Evolutionary conservation across 371 early-diverging fungal genomes (phyloP).

Genomic region (Mucor indicus): DNA sequence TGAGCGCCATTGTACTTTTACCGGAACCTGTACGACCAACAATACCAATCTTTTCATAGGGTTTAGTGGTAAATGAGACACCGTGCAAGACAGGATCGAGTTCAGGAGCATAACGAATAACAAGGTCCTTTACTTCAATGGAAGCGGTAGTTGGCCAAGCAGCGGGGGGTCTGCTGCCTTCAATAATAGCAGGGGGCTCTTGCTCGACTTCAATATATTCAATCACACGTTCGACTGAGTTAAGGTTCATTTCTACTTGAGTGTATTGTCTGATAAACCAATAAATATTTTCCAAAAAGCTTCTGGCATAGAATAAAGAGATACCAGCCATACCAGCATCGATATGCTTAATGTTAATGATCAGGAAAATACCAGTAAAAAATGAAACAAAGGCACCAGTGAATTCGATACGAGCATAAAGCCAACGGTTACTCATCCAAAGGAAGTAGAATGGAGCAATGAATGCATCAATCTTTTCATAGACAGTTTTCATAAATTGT

Average conservation of each 20-base stretch:
- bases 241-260: conserved; percentile 78
- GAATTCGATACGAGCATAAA: conserved; percentile 67
- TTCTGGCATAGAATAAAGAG: conserved; percentile 74
- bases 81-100: conserved; percentile 66
- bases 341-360: conserved; percentile 48
- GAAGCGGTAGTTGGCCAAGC: conserved; percentile 76
- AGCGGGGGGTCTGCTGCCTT: conserved; percentile 47
- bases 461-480: conserved; percentile 57
- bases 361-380: conserved; percentile 59
- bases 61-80: conserved; percentile 57
- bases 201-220: conserved; percentile 74
- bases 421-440: conserved; percentile 89
- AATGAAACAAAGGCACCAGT: conserved; percentile 70
- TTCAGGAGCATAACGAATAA: conserved; percentile 64
- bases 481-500: conserved; percentile 55
- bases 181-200: conserved; percentile 57
- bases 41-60: conserved; percentile 76
- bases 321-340: conserved; percentile 85
- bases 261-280: conserved; percentile 60
- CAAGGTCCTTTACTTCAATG: conserved; percentile 63
- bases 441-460: conserved; percentile 75
- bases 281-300: conserved; percentile 50
- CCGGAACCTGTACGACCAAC: conserved; percentile 81
- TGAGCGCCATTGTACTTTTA: conserved; percentile 72
- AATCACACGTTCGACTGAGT: conserved; percentile 81